Base-by-base conservation (phyloP, 202 grass and related monocot genomes). In the Setaria italica region DNA sequence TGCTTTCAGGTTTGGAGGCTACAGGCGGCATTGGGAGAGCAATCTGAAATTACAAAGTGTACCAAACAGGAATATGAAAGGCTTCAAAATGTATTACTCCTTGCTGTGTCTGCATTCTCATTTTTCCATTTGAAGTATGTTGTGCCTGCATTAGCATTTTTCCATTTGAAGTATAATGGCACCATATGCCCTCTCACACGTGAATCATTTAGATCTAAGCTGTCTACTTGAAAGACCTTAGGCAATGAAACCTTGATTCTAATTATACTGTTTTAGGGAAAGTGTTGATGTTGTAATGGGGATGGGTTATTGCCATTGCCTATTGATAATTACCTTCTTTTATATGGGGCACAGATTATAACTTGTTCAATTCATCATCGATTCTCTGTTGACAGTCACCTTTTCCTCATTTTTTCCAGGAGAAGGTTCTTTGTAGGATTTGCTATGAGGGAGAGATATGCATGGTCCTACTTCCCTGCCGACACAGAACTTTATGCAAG, bases 401-500 rank as follows among this genome's bases (percentile, higher is more conserved):
- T 65, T 81, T 81, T 15, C 34, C 20, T 81, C 2, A 20, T 86
- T 85, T 85, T 87, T 50, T 10, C 10, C 81, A 99, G 97, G 97
- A 99, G 62, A 99, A 99, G 79, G 90, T 99, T 64, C 86, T 99
- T 70, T 99, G 97, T 88, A 99, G 97, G 86, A 87, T 99, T 87
- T 99, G 97, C 87, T 99, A 92, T 4, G 97, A 96, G 79, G 97
- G 90, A 59, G 97, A 99, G 76, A 99, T 99, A 79, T 94, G 92
- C 80, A 91, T 92, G 82, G 94, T 99, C 65, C 69, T 99, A 59
- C 80, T 99, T 78, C 97, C 97, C 37, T 99, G 97, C 54, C 91
- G 97, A 32, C 97, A 99, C 82, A 91, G 93, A 86, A 99, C 88
- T 67, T 91, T 97, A 58, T 99, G 97, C 97, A 99, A 99, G 97